Percentiles rank a stretch among this genome's conserved stretches.
Evolutionary conservation across 1,139 yeast genomes (phyloP).

Genomic region (Debaryomyces robertsiae): DNA sequence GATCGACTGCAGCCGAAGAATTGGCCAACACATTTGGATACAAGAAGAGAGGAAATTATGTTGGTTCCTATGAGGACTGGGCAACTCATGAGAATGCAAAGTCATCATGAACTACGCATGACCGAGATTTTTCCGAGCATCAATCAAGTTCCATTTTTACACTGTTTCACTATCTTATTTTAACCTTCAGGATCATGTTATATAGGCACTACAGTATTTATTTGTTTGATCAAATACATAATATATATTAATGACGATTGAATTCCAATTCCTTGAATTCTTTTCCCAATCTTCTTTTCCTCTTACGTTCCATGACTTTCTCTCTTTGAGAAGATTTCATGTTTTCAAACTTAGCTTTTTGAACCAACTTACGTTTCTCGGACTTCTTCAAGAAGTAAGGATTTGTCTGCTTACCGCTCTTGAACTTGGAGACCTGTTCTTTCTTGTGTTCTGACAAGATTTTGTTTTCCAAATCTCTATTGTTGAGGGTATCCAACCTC

Average conservation of each 20-base stretch:
- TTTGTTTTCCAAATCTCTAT: constrained; percentile 72
- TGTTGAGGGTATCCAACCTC: constrained; percentile 73
- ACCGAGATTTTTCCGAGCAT: not conserved
- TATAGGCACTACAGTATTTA: constrained; percentile 8
- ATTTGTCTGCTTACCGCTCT: constrained; percentile 50
- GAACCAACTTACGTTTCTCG: constrained; percentile 82
- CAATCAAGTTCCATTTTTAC: not conserved
- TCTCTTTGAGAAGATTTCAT: constrained; percentile 86
- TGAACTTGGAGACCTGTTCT: constrained; percentile 46
- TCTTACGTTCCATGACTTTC: constrained; percentile 87
- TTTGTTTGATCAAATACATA: constrained; percentile 7
- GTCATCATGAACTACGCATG: not conserved
- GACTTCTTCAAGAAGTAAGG: constrained; percentile 72
- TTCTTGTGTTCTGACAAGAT: constrained; percentile 58
- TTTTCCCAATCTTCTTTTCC: constrained; percentile 90
- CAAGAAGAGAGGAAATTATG: constrained; percentile 71
- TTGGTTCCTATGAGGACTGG: constrained; percentile 92
- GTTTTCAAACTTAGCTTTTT: constrained; percentile 82
- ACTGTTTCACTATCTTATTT: not conserved
- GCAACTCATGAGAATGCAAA: constrained; percentile 44
- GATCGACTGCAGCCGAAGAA: constrained; percentile 90
- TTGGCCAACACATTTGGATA: constrained; percentile 91
- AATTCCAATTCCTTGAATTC: constrained; percentile 79
- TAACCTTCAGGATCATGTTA: constrained; percentile 7
- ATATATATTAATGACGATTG: constrained; percentile 9